phyloP scores from a whole-genome alignment of 2,329 filamentous ascomycete genomes.

The Pyricularia sp. region DNA sequence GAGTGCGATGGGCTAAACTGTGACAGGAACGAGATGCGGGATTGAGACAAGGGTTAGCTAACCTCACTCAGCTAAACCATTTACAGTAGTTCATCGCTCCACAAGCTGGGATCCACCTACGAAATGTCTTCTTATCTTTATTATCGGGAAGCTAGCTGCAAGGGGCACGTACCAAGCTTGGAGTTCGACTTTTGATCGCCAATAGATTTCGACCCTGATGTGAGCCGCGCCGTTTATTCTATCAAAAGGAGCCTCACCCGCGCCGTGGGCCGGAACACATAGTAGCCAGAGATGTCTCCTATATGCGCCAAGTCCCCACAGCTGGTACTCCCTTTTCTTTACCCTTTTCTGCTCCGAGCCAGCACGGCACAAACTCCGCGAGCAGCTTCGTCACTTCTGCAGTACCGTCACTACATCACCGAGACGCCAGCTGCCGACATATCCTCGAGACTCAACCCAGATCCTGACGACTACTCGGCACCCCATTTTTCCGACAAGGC shows the following conservation, averaged over 20 bases:
- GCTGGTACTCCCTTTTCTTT: slow-evolving; percentile 38
- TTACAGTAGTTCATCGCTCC: no score
- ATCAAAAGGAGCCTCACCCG: neutral
- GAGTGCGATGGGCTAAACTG: neutral
- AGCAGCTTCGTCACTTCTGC: neutral
- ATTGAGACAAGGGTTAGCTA: neutral
- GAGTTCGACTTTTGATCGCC: neutral
- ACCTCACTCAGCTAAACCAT: neutral
- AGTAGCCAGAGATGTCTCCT: slow-evolving; percentile 26
- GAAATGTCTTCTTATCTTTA: neutral
- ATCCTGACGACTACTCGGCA: slow-evolving; percentile 73
- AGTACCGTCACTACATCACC: slow-evolving; percentile 17
- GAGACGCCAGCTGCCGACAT: slow-evolving; percentile 13
- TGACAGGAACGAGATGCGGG: neutral
- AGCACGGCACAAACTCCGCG: neutral
- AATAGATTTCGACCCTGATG: neutral
- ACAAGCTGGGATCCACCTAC: neutral
- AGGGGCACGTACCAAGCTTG: neutral
- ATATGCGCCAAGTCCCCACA: slow-evolving; percentile 27
- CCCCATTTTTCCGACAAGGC: slow-evolving; percentile 85
- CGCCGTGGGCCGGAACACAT: neutral
- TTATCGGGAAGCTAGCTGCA: neutral
- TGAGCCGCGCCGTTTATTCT: neutral
- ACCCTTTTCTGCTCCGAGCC: slow-evolving; percentile 30
- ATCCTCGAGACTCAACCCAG: slow-evolving; percentile 61